Evolutionary conservation across 345 rosid species (phyloP), one percentile per base, ranked within the genome.

Genomic region (Eucalyptus sp.): DNA sequence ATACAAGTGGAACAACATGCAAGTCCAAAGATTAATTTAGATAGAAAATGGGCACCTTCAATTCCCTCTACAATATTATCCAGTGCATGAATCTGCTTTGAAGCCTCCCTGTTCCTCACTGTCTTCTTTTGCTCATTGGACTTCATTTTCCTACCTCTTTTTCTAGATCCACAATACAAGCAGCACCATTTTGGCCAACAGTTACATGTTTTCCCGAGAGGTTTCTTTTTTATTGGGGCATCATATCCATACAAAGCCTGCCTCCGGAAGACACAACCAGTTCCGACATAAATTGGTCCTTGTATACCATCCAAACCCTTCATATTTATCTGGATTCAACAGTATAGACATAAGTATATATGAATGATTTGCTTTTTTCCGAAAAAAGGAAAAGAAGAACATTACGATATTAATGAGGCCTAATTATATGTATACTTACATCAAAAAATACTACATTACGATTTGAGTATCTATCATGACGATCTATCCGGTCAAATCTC

Each of bases 261-360:
- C 93, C 99, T 93, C 90, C 99, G 93, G 93, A 97, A 97, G 71
- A 97, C 98, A 76, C 98, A 97, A 15, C 99, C 99, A 4, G 99
- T 97, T 88, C 98, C 99, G 7, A 97, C 99, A 51, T 97, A 97
- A 88, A 96, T 96, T 18, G 99, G 99, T 31, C 99, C 99, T 92
- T 97, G 99, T 50, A 97, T 79, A 58, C 99, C 99, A 90, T 97
- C 99, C 87, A 97, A 90, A 64, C 99, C 99, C 93, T 97, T 97
- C 99, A 97, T 97, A 90, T 97, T 97, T 89, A 97, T 94, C 99
- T 97, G 95, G 89, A 92, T 81, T 87, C 41, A 41, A 43, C 18
- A 48, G 33, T n/a, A 76, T 11, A 79, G 48, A 27, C 18, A 87
- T 25, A 31, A 31, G 27, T 9, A 18, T 86, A 49, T 46, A 12